Conservation (phyloP, 495 filamentous ascomycete genomes). For the Penicillium manginii region DNA sequence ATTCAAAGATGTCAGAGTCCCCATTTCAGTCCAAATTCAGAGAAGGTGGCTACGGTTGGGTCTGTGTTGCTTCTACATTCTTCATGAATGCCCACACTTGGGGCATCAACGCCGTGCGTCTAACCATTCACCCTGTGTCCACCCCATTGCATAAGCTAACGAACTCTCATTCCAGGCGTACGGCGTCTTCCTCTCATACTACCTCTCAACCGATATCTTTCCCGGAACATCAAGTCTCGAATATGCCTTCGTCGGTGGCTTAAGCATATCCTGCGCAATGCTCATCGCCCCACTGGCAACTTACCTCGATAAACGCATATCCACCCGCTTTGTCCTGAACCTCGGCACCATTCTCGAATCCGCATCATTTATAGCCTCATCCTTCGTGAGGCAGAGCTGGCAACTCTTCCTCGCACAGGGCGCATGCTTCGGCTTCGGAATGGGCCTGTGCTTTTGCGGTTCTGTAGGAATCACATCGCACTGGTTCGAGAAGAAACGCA, state of each 20-base stretch:
- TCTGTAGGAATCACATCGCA: slow-evolving; percentile 52
- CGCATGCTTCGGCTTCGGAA: slow-evolving; percentile 50
- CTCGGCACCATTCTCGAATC: slow-evolving; percentile 45
- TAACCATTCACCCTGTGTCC: too few species aligned
- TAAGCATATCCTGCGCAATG: slow-evolving; percentile 51
- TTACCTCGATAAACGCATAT: slow-evolving; percentile 27
- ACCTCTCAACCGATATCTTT: slow-evolving; percentile 47
- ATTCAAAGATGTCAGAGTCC: too few species aligned
- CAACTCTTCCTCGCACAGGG: slow-evolving; percentile 58
- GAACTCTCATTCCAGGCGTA: slow-evolving; percentile 33
- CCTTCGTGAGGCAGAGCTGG: slow-evolving; percentile 49
- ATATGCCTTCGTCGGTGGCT: slow-evolving; percentile 58
- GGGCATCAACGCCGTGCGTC: slow-evolving; percentile 30
- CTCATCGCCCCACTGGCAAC: slow-evolving; percentile 55
- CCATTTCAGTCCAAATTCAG: too few species aligned
- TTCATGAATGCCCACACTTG: slow-evolving; percentile 48
- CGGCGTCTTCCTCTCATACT: slow-evolving; percentile 57
- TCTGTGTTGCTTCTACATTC: slow-evolving; percentile 36
- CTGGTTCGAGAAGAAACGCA: slow-evolving; percentile 55
- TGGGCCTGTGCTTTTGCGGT: slow-evolving; percentile 56
- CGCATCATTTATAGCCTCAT: slow-evolving; percentile 48
- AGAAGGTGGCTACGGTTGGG: slow-evolving; percentile 47
- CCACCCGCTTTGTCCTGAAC: slow-evolving; percentile 40
- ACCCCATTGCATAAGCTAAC: too few species aligned
- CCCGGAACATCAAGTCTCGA: slow-evolving; percentile 46